Percentiles rank a stretch among this genome's conserved stretches.
These are phyloP conservation scores for Drosera capensis DNA, from an alignment of 148 eudicot species.

Conservation along the genomic window DNA sequence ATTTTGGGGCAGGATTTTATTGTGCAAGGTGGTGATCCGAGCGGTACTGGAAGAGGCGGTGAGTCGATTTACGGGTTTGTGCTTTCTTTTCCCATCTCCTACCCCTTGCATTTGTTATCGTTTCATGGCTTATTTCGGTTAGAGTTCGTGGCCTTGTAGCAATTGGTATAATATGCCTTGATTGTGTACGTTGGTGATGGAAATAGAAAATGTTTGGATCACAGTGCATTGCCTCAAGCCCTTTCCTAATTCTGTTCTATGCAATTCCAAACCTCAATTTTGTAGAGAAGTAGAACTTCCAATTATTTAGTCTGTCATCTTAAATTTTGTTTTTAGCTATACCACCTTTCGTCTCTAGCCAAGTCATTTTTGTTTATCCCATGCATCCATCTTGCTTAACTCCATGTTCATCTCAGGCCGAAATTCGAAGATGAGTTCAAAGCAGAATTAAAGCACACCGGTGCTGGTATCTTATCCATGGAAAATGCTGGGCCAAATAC, in stretches of 20 bases:
- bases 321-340: not conserved
- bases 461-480: conserved; percentile 93
- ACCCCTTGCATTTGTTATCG: not conserved
- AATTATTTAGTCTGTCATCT: not conserved
- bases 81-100: not conserved
- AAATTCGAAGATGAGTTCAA: conserved; percentile 78
- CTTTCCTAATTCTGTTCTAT: too few species aligned
- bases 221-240: too few species aligned
- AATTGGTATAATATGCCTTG: too few species aligned
- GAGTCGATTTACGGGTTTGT: conserved; percentile 80
- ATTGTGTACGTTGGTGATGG: too few species aligned
- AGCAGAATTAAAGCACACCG: conserved; percentile 70
- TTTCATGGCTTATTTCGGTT: not conserved
- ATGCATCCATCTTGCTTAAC: conserved; percentile 6
- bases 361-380: not conserved
- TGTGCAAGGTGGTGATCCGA: conserved; percentile 97
- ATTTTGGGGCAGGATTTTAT: conserved; percentile 56
- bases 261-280: too few species aligned
- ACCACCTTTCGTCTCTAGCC: too few species aligned
- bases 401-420: conserved; percentile 34
- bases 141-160: too few species aligned
- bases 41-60: conserved; percentile 94
- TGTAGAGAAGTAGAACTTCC: too few species aligned
- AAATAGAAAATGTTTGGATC: too few species aligned
- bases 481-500: conserved; percentile 98